Conservation (phyloP, 1,284 basidiomycete genomes). For the Phellopilus nigrolimitatus region DNA sequence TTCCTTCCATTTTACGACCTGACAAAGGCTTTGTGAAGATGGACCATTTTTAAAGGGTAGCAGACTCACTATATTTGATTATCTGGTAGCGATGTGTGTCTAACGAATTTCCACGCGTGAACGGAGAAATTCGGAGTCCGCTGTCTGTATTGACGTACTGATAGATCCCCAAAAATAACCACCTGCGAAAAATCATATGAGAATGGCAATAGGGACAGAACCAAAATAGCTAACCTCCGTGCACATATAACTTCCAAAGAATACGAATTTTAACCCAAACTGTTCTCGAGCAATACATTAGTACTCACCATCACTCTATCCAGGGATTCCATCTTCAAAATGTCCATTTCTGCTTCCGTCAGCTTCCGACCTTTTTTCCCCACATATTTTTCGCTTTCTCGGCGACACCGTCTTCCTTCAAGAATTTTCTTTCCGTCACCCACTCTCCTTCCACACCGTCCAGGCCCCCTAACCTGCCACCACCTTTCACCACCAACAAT, state of each 20-base stretch:
- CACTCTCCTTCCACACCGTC: conserved; percentile 74
- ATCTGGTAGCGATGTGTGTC: conserved; percentile 72
- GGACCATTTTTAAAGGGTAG: background rate
- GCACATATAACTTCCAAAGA: conserved; percentile 57
- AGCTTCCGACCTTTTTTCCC: conserved; percentile 20
- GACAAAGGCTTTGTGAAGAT: background rate
- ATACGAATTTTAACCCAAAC: background rate
- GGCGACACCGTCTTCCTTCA: conserved; percentile 27
- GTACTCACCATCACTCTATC: conserved; percentile 50
- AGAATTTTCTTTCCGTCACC: conserved; percentile 60
- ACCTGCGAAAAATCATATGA: conserved; percentile 32
- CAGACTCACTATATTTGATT: conserved; percentile 46
- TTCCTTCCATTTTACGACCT: conserved; percentile 70
- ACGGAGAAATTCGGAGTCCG: conserved; percentile 25
- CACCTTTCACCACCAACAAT: conserved; percentile 78
- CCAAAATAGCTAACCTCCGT: conserved; percentile 50
- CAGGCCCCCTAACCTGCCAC: conserved; percentile 79
- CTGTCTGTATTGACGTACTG: conserved; percentile 34
- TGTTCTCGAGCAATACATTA: background rate
- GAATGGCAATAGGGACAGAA: background rate
- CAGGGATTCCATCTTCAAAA: conserved; percentile 49
- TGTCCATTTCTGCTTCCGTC: conserved; percentile 36
- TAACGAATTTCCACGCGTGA: conserved; percentile 29
- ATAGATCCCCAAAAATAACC: conserved; percentile 67
- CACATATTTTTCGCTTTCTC: conserved; percentile 28